phyloP scores from a whole-genome alignment of 2,329 filamentous ascomycete genomes.

The Hypoxylon sp. region DNA sequence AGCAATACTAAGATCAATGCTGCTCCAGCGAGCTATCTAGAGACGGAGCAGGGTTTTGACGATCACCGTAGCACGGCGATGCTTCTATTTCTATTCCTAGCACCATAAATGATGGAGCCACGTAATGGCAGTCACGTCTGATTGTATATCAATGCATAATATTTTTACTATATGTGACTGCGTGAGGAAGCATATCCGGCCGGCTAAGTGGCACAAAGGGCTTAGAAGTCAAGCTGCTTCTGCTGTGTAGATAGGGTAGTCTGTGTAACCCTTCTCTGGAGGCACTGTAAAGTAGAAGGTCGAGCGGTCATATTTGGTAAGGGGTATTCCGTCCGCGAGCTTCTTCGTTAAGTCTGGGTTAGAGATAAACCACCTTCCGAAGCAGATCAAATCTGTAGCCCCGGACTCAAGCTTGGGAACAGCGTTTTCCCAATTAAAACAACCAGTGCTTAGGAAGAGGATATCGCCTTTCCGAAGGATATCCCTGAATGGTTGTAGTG shows the following conservation, averaged over 20 bases:
- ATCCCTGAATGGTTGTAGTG: constrained; percentile 59
- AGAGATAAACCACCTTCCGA: constrained; percentile 49
- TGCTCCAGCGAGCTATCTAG: background rate
- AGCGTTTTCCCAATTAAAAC: constrained; percentile 44
- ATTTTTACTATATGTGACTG: background rate
- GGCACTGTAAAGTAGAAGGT: constrained; percentile 51
- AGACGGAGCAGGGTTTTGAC: background rate
- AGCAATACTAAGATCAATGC: background rate
- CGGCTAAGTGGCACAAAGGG: too few relatives aligned
- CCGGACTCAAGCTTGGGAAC: constrained; percentile 47
- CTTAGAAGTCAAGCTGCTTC: constrained; percentile 29
- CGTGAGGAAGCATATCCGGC: background rate
- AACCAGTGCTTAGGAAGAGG: constrained; percentile 50
- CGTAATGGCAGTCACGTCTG: background rate
- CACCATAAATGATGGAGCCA: background rate
- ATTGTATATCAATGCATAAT: background rate
- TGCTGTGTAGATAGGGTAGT: constrained; percentile 54
- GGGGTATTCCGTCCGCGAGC: constrained; percentile 43
- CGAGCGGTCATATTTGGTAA: constrained; percentile 48
- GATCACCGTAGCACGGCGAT: background rate
- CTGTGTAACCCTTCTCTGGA: constrained; percentile 56
- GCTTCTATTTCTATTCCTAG: background rate
- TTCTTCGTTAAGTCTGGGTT: constrained; percentile 49
- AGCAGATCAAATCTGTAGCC: constrained; percentile 51
- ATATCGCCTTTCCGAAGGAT: constrained; percentile 59